Conservation (phyloP, 192 early-diverging fungal genomes). For the Backusella tarrabulga region DNA sequence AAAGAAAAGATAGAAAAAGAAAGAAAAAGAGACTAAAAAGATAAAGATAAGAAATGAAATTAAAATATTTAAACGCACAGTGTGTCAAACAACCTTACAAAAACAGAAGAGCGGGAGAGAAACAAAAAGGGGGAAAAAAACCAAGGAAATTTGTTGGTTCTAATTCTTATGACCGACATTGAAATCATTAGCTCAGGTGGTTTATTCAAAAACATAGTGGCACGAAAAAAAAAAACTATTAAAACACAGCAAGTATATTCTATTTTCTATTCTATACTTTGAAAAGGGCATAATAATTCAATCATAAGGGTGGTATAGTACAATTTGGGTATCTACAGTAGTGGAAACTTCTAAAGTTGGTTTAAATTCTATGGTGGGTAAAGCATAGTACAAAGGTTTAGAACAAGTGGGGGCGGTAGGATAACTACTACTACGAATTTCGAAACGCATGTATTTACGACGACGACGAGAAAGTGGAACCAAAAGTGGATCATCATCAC, state of each 20-base stretch:
- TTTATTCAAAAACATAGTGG: too few species aligned
- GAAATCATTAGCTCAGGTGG: too few species aligned
- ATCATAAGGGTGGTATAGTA: background rate
- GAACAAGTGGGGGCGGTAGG: background rate
- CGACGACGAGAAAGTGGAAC: background rate
- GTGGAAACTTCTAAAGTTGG: background rate
- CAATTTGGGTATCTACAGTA: conserved; percentile 1
- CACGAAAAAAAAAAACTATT: background rate
- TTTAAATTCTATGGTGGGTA: conserved; percentile 3
- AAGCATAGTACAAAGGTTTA: background rate
- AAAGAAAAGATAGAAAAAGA: background rate
- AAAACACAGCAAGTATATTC: background rate
- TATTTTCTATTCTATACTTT: background rate
- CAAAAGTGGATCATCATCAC: background rate
- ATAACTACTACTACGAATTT: background rate
- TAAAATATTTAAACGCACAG: conserved; percentile 7
- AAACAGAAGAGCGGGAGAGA: background rate
- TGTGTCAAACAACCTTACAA: background rate
- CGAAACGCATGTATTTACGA: conserved; percentile 1
- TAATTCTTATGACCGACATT: background rate
- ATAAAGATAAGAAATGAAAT: background rate
- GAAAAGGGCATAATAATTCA: background rate
- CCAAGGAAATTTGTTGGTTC: conserved; percentile 5
- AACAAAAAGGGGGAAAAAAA: background rate
- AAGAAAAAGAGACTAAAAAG: background rate